Evolutionary conservation across 371 early-diverging fungal genomes (phyloP).

Genomic region (Choanephora cucurbitarum): DNA sequence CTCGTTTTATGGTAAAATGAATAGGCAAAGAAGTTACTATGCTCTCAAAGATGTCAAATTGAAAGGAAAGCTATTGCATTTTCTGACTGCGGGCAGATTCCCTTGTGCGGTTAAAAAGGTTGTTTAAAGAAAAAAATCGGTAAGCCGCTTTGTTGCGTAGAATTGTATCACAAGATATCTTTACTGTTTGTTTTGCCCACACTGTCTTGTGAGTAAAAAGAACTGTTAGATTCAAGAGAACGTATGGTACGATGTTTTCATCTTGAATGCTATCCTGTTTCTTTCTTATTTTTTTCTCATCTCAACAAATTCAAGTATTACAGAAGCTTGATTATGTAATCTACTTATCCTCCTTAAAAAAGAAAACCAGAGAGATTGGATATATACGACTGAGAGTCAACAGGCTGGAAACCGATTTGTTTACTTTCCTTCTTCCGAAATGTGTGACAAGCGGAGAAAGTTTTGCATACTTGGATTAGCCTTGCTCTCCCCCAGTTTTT

Average conservation of each 20-base stretch:
- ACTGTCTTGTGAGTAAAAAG: neutral
- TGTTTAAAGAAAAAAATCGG: slow-evolving; percentile 2
- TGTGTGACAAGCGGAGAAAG: slow-evolving; percentile 4
- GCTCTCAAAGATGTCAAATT: too few species aligned
- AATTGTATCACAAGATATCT: neutral
- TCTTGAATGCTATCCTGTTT: neutral
- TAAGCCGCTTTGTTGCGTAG: neutral
- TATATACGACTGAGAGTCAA: too few species aligned
- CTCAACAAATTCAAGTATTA: neutral
- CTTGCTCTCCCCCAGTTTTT: neutral
- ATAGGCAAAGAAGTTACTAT: slow-evolving; percentile 2
- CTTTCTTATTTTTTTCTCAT: neutral
- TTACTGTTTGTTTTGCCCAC: neutral
- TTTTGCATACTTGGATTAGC: neutral
- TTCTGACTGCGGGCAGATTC: slow-evolving; percentile 23
- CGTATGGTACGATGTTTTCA: neutral
- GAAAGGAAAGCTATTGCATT: neutral
- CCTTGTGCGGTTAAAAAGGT: slow-evolving; percentile 21
- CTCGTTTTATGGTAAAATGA: neutral
- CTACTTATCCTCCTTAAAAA: too few species aligned
- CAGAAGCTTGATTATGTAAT: neutral
- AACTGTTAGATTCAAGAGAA: neutral
- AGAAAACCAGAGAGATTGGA: too few species aligned
- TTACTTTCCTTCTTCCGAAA: neutral
- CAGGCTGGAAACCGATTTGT: too few species aligned